These are phyloP conservation scores for Xylaria sp. DNA, from an alignment of 2,329 filamentous ascomycete genomes.

Conservation along the genomic window DNA sequence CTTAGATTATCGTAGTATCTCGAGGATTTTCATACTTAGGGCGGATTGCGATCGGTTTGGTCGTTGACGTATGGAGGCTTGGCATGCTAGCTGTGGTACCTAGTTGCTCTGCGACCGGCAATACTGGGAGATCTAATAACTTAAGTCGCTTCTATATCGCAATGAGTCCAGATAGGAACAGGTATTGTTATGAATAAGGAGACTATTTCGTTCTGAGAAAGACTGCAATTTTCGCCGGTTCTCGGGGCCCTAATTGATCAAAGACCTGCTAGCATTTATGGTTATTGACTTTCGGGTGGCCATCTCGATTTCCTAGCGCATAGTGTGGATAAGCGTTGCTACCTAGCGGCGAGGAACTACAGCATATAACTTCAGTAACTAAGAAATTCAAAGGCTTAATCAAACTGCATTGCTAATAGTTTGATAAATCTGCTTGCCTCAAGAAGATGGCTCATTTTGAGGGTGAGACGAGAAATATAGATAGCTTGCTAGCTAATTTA, in stretches of 20 bases:
- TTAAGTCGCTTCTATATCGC: conserved; percentile 22
- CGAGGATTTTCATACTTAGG: conserved; percentile 22
- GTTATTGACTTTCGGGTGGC: conserved; percentile 18
- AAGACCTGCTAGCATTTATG: conserved; percentile 16
- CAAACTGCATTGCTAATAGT: no score
- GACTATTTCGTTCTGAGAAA: conserved; percentile 27
- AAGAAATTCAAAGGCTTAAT: no score
- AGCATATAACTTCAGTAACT: no score
- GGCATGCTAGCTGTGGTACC: conserved; percentile 24
- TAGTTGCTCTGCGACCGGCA: conserved; percentile 28
- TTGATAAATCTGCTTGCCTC: no score
- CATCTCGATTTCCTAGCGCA: conserved; percentile 18
- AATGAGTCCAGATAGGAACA: conserved; percentile 13
- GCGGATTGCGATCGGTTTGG: conserved; percentile 17
- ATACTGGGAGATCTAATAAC: conserved; percentile 25
- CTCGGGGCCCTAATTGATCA: conserved; percentile 22
- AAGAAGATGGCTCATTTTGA: no score
- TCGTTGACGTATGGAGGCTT: conserved; percentile 26
- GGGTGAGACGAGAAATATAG: conserved; percentile 2
- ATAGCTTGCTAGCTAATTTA: no score
- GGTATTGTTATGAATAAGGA: conserved; percentile 22
- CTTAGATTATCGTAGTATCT: conserved; percentile 18
- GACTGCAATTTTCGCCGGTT: conserved; percentile 21
- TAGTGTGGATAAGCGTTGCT: no score
- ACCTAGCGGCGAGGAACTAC: no score